These are phyloP conservation scores for Acanthamoeba divionensis DNA, from an alignment of 208 protist genomes.

Conservation along the genomic window DNA sequence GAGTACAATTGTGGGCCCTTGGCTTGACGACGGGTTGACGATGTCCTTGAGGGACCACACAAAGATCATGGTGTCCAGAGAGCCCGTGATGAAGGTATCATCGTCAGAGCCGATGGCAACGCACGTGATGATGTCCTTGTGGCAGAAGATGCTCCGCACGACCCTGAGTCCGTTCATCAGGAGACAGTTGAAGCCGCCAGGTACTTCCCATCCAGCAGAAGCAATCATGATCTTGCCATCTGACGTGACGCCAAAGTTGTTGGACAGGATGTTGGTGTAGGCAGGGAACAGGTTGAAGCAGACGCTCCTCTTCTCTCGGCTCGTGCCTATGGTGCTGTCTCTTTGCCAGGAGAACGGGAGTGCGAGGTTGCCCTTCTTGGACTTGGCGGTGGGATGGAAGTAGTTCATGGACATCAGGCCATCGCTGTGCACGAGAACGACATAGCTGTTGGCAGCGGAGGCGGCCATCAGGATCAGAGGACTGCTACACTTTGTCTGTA, in stretches of 20 bases:
- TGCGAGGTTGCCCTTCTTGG: conserved; percentile 23
- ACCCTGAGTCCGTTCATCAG: not conserved
- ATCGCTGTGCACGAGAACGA: conserved; percentile 28
- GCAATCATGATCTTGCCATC: not conserved
- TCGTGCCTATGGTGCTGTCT: conserved; percentile 13
- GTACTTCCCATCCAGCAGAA: not conserved
- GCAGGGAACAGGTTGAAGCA: conserved; percentile 10
- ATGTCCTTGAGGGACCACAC: conserved; percentile 49
- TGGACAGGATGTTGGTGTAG: conserved; percentile 47
- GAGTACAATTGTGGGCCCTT: too few relatives aligned
- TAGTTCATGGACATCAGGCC: conserved; percentile 15
- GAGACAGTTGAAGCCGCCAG: conserved; percentile 17
- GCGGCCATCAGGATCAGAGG: conserved; percentile 12
- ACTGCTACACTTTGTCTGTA: conserved; percentile 27
- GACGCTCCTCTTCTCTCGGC: conserved; percentile 23
- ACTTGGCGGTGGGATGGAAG: not conserved
- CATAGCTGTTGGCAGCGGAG: conserved; percentile 1
- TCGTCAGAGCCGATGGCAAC: conserved; percentile 3
- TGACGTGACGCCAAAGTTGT: not conserved
- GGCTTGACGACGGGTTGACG: too few relatives aligned
- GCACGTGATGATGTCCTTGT: conserved; percentile 30
- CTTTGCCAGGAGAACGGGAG: conserved; percentile 28
- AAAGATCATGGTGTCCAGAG: conserved; percentile 16
- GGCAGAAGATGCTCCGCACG: conserved; percentile 11
- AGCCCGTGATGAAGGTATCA: conserved; percentile 30